Conservation (phyloP, 164 flowering plant species). For the Paratinospora sagittata region DNA sequence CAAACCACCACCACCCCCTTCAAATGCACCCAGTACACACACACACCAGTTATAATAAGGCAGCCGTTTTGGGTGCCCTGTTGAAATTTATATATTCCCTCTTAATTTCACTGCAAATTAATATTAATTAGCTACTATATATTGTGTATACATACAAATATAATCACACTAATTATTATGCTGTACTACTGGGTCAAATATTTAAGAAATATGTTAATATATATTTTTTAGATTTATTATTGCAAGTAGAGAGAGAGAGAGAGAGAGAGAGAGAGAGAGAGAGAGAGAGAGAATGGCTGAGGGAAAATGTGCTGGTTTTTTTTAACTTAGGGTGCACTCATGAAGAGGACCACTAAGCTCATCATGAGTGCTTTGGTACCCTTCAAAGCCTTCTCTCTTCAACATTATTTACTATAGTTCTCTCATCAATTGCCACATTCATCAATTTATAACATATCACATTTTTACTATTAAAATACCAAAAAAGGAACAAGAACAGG, state of each 20-base stretch:
- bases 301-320: slow-evolving; percentile 21
- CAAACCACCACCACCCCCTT: slow-evolving; percentile 2
- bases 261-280: slow-evolving; percentile 6
- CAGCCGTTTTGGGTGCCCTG: neutral
- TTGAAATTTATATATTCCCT: too few relatives aligned
- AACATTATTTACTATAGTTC: too few relatives aligned
- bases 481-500: neutral
- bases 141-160: too few relatives aligned
- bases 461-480: neutral
- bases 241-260: neutral
- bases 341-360: slow-evolving; percentile 20
- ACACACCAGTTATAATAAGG: neutral
- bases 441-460: too few relatives aligned
- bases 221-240: neutral
- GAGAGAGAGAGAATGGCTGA: slow-evolving; percentile 7
- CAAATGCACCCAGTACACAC: neutral
- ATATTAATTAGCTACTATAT: too few relatives aligned
- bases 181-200: too few relatives aligned
- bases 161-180: neutral
- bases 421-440: too few relatives aligned
- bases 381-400: slow-evolving; percentile 16
- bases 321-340: slow-evolving; percentile 34
- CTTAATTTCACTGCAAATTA: too few relatives aligned
- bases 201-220: too few relatives aligned
- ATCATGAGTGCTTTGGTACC: slow-evolving; percentile 32